Conservation (phyloP, 352 stramenopile genomes). For the Globisporangium parvum region DNA sequence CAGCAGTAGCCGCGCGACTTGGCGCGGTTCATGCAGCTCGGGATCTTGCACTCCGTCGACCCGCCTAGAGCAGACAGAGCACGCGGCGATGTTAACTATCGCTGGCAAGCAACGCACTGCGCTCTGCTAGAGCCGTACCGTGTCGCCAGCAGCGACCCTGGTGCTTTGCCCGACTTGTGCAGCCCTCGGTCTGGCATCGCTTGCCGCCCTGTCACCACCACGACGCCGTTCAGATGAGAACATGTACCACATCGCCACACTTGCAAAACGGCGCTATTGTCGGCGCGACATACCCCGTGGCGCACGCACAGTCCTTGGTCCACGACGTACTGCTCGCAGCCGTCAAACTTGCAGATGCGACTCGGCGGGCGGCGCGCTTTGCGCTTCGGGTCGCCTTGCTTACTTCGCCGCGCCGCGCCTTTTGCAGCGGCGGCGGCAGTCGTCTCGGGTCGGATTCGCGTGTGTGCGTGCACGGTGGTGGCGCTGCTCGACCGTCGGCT, state of each 20-base stretch:
- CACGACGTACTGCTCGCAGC: slow-evolving; percentile 17
- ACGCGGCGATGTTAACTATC: too few relatives aligned
- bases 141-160: slow-evolving; percentile 71
- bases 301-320: slow-evolving; percentile 15
- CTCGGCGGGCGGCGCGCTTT: slow-evolving; percentile 24
- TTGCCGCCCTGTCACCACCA: slow-evolving; percentile 32
- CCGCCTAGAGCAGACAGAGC: slow-evolving; percentile 20
- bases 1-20: slow-evolving; percentile 82
- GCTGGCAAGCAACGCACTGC: too few relatives aligned
- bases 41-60: slow-evolving; percentile 69
- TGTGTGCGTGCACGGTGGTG: neutral
- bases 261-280: too few relatives aligned
- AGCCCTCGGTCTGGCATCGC: slow-evolving; percentile 46
- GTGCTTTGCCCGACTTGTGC: slow-evolving; percentile 69
- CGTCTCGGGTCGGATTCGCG: slow-evolving; percentile 1
- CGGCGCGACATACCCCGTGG: slow-evolving; percentile 2
- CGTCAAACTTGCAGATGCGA: slow-evolving; percentile 17
- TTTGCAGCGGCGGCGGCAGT: slow-evolving; percentile 11
- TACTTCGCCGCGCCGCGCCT: slow-evolving; percentile 9
- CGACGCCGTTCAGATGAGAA: too few relatives aligned
- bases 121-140: neutral
- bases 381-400: slow-evolving; percentile 37
- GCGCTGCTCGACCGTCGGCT: neutral
- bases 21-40: slow-evolving; percentile 66
- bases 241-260: too few relatives aligned